A percentile compares a stretch with the other conserved stretches of the same genome.
Conservation (phyloP, 1,139 yeast genomes). For the Blastobotrys raffinosifermentans region DNA sequence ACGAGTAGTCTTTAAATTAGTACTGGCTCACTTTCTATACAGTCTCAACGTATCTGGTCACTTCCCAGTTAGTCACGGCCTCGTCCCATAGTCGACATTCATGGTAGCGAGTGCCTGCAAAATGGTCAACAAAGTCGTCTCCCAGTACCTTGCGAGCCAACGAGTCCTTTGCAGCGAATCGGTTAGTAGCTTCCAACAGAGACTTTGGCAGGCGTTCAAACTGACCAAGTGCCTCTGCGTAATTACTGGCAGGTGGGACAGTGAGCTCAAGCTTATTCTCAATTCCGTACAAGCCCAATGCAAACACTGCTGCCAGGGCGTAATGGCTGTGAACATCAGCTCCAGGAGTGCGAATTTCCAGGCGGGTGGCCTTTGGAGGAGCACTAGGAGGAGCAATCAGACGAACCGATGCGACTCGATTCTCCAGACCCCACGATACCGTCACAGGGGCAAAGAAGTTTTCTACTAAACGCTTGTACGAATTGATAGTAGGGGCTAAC, state of each 20-base stretch:
- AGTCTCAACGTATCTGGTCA: slow-evolving; percentile 33
- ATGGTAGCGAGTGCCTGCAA: slow-evolving; percentile 31
- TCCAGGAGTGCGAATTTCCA: slow-evolving; percentile 36
- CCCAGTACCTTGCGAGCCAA: slow-evolving; percentile 34
- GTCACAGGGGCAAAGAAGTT: slow-evolving; percentile 37
- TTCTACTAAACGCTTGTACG: slow-evolving; percentile 36
- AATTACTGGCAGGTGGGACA: slow-evolving; percentile 30
- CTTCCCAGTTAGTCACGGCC: slow-evolving; percentile 36
- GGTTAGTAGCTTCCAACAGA: slow-evolving; percentile 28
- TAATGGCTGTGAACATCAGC: slow-evolving; percentile 36
- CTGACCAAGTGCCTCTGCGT: slow-evolving; percentile 13
- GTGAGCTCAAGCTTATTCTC: slow-evolving; percentile 24
- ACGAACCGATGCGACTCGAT: slow-evolving; percentile 34
- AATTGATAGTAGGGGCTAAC: slow-evolving; percentile 35
- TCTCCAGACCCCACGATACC: slow-evolving; percentile 36
- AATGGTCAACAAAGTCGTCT: slow-evolving; percentile 34
- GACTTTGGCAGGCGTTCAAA: slow-evolving; percentile 29
- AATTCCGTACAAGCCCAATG: slow-evolving; percentile 33
- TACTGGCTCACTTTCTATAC: slow-evolving; percentile 17
- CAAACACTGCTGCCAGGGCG: slow-evolving; percentile 34
- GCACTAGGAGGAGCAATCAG: slow-evolving; percentile 30
- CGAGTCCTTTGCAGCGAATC: slow-evolving; percentile 25
- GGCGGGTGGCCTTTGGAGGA: slow-evolving; percentile 29
- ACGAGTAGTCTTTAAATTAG: no score
- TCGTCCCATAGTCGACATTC: slow-evolving; percentile 31